Conservation (phyloP, 306 rosid species). For the Prunus salicina region DNA sequence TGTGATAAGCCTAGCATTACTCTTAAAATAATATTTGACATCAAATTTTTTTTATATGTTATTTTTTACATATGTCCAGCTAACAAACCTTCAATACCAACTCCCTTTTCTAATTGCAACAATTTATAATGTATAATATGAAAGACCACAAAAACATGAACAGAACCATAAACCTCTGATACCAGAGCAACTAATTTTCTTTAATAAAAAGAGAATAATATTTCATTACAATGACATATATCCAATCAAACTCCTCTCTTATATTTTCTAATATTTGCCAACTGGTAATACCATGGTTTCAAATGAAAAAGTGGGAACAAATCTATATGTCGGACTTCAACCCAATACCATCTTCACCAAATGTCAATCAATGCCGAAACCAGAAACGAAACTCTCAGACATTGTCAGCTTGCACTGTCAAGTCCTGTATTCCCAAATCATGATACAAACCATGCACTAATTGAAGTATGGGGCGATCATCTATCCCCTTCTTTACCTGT, state of each 20-base stretch:
- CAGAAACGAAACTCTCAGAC: constrained; percentile 33
- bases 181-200: not conserved
- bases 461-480: constrained; percentile 60
- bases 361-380: not conserved
- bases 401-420: constrained; percentile 70
- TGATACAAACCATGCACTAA: constrained; percentile 84
- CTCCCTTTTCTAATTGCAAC: too few species aligned
- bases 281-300: not conserved
- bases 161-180: not conserved
- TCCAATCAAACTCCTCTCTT: not conserved
- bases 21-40: too few species aligned
- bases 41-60: too few species aligned
- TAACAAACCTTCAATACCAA: too few species aligned
- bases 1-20: too few species aligned
- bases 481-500: constrained; percentile 74
- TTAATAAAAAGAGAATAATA: not conserved
- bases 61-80: too few species aligned
- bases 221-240: not conserved
- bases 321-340: not conserved
- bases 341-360: not conserved
- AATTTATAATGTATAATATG: not conserved
- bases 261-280: not conserved
- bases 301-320: not conserved
- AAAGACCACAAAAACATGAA: not conserved
- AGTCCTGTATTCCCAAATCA: constrained; percentile 84